Conservation (phyloP, 208 protist genomes). For the Wallacemonas collosoma region DNA sequence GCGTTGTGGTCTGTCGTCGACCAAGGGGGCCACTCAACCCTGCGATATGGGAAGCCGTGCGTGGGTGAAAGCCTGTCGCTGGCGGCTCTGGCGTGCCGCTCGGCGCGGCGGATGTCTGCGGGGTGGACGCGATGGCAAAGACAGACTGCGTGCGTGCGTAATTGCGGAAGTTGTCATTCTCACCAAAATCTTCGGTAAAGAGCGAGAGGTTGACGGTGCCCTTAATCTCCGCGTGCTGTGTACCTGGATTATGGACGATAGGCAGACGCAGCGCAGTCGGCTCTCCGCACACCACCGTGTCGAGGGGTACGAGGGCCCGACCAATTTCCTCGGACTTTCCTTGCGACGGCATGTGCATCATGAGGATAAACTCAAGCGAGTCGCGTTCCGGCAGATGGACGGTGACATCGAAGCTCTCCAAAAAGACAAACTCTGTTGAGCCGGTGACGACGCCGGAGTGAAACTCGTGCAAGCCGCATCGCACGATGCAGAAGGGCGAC, state of each 20-base stretch:
- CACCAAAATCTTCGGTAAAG: conserved; percentile 49
- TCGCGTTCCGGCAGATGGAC: conserved; percentile 75
- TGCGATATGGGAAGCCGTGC: neutral
- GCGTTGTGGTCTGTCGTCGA: conserved; percentile 6
- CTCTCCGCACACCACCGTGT: conserved; percentile 28
- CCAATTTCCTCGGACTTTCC: conserved; percentile 44
- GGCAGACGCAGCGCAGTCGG: conserved; percentile 47
- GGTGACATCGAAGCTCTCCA: conserved; percentile 60
- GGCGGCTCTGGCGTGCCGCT: neutral
- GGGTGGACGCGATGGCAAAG: conserved; percentile 12
- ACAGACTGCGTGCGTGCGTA: conserved; percentile 17
- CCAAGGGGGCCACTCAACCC: neutral
- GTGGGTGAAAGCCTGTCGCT: conserved; percentile 10
- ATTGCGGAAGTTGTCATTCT: conserved; percentile 4
- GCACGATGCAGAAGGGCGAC: conserved; percentile 46
- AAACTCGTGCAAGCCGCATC: conserved; percentile 56
- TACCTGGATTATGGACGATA: conserved; percentile 48
- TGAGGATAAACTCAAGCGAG: conserved; percentile 61
- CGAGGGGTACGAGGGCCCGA: conserved; percentile 52
- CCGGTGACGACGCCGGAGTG: conserved; percentile 51
- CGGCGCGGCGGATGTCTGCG: no score
- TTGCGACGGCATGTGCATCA: conserved; percentile 33
- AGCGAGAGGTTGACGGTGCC: conserved; percentile 55
- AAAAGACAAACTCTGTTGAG: conserved; percentile 54
- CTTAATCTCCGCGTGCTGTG: conserved; percentile 35